These are phyloP conservation scores for Akanthomyces lecanii DNA, from an alignment of 2,329 filamentous ascomycete species.

Conservation along the genomic window DNA sequence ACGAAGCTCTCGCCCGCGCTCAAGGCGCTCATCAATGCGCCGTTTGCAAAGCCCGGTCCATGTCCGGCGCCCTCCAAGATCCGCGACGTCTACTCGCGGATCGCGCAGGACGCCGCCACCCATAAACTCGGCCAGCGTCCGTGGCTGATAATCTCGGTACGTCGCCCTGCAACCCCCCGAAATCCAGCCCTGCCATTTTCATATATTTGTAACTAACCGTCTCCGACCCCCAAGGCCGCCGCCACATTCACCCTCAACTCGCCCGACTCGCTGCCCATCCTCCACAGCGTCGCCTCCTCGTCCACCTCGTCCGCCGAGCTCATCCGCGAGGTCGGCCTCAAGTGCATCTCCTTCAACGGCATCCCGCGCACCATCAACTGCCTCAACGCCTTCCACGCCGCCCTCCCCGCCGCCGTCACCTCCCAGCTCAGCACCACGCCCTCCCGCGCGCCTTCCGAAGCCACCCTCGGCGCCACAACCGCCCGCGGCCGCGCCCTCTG, in stretches of 20 bases:
- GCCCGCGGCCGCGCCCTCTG: conserved; percentile 63
- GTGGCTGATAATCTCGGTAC: conserved; percentile 64
- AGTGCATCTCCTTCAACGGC: conserved; percentile 76
- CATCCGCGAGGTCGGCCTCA: conserved; percentile 70
- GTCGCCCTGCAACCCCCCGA: conserved; percentile 17
- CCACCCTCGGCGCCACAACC: conserved; percentile 52
- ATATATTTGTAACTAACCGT: neutral
- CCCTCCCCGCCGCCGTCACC: conserved; percentile 54
- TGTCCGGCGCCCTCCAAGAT: conserved; percentile 60
- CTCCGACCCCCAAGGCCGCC: conserved; percentile 53
- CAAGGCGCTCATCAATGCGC: conserved; percentile 69
- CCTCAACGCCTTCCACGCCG: conserved; percentile 64
- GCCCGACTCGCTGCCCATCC: conserved; percentile 64
- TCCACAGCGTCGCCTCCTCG: conserved; percentile 50
- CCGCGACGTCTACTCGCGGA: conserved; percentile 57
- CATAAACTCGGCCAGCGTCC: conserved; percentile 59
- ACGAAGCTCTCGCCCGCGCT: conserved; percentile 66
- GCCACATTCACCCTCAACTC: conserved; percentile 85
- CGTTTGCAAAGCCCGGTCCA: conserved; percentile 61
- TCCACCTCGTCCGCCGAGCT: conserved; percentile 58
- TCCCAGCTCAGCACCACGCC: conserved; percentile 51
- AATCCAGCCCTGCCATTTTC: too few relatives aligned
- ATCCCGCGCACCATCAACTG: conserved; percentile 82
- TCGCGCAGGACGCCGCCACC: conserved; percentile 59
- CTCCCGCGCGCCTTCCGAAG: conserved; percentile 48